Conservation (phyloP, 2,329 filamentous ascomycete genomes). For the Pseudogymnoascus pannorum region DNA sequence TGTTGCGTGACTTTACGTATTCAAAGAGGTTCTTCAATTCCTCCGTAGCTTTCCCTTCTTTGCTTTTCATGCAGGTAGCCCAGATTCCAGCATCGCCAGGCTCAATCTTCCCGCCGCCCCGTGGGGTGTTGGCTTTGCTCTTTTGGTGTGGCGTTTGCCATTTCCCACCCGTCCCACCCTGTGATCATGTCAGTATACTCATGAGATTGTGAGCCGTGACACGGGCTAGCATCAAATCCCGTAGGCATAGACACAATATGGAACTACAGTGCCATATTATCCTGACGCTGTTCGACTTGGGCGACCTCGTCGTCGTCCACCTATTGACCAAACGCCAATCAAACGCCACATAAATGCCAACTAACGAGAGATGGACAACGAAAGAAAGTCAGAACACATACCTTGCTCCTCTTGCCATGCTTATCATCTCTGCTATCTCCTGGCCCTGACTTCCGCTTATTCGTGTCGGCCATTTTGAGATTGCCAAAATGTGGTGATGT, state of each 20-base stretch:
- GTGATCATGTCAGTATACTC: slow-evolving; percentile 8
- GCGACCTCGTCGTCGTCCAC: background rate
- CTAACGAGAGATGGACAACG: slow-evolving; percentile 2
- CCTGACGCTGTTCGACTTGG: background rate
- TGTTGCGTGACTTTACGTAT: slow-evolving; percentile 41
- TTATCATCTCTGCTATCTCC: slow-evolving; percentile 16
- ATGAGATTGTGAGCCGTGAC: background rate
- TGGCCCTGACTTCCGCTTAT: slow-evolving; percentile 20
- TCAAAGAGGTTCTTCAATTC: slow-evolving; percentile 62
- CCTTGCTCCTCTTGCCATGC: slow-evolving; percentile 23
- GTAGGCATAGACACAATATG: background rate
- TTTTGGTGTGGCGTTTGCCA: slow-evolving; percentile 57
- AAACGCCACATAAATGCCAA: background rate
- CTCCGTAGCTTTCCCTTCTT: slow-evolving; percentile 60
- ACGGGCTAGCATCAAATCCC: background rate
- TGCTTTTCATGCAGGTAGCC: slow-evolving; percentile 67
- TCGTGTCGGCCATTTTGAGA: slow-evolving; percentile 21
- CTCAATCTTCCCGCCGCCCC: slow-evolving; percentile 45
- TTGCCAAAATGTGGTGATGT: background rate
- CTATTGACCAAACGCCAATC: background rate
- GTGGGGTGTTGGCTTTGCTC: slow-evolving; percentile 38
- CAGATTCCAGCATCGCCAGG: slow-evolving; percentile 68
- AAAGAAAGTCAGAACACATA: slow-evolving; percentile 11
- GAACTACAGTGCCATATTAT: background rate
- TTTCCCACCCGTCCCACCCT: slow-evolving; percentile 45